Percentiles rank a stretch among this genome's conserved stretches.
Conservation (phyloP, 805 yeast genomes). For the Starmerella floris region DNA sequence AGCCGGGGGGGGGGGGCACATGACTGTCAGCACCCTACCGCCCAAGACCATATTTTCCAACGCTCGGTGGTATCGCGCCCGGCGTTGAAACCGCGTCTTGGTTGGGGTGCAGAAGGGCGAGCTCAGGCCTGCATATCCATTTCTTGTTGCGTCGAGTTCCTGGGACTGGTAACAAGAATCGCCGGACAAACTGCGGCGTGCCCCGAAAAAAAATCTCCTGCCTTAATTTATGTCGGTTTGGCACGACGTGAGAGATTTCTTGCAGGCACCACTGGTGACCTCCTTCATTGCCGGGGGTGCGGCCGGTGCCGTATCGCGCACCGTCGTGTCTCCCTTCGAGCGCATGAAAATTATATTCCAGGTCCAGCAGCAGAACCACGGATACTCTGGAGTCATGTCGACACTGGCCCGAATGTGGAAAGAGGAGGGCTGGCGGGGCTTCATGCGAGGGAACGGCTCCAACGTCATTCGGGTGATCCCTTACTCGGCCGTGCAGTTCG, state of each 20-base stretch:
- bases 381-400: slow-evolving; percentile 49
- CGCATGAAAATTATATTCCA: slow-evolving; percentile 85
- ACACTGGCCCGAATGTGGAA: slow-evolving; percentile 67
- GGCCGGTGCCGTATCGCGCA: slow-evolving; percentile 90
- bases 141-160: too few species aligned
- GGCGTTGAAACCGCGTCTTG: too few species aligned
- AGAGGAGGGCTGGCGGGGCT: slow-evolving; percentile 86
- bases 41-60: too few species aligned
- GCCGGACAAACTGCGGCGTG: too few species aligned
- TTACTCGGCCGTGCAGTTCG: slow-evolving; percentile 86
- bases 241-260: neutral
- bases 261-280: slow-evolving; percentile 33
- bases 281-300: slow-evolving; percentile 91
- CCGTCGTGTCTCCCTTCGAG: slow-evolving; percentile 90
- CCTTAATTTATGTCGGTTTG: neutral
- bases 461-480: slow-evolving; percentile 88
- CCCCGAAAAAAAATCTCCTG: too few species aligned
- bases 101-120: too few species aligned
- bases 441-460: slow-evolving; percentile 79
- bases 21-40: too few species aligned
- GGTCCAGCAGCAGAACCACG: slow-evolving; percentile 53
- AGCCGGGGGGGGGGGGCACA: too few species aligned
- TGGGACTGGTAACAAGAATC: too few species aligned
- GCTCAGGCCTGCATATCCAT: too few species aligned
- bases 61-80: too few species aligned